Conservation (phyloP, 2,329 filamentous ascomycete genomes). For the Boeremia lycopersici region DNA sequence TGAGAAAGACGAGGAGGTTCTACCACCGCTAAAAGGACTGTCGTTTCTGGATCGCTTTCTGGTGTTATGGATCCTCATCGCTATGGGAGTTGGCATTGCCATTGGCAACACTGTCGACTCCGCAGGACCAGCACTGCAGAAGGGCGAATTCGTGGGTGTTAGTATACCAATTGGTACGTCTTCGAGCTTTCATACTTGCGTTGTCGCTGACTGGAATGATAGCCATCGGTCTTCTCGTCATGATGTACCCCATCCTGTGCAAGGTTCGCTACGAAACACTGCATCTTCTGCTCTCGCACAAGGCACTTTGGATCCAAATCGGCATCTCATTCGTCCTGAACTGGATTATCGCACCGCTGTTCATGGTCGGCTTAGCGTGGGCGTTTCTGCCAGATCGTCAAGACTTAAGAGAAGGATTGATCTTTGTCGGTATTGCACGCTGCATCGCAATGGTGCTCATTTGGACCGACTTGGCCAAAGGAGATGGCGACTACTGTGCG, state of each 20-base stretch:
- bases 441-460: constrained; percentile 91
- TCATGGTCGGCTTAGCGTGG: constrained; percentile 80
- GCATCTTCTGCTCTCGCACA: constrained; percentile 67
- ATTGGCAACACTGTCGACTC: constrained; percentile 75
- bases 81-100: constrained; percentile 77
- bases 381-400: constrained; percentile 54
- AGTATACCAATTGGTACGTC: constrained; percentile 68
- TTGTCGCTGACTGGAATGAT: constrained; percentile 2
- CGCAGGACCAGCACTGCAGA: constrained; percentile 67
- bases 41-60: constrained; percentile 54
- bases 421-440: constrained; percentile 81
- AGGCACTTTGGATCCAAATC: constrained; percentile 78
- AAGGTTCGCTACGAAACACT: constrained; percentile 81
- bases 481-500: constrained; percentile 82
- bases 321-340: constrained; percentile 77
- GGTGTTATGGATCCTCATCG: constrained; percentile 72
- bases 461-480: constrained; percentile 78
- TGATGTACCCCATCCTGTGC: constrained; percentile 95
- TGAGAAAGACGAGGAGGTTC: not conserved
- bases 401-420: constrained; percentile 66
- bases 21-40: constrained; percentile 48
- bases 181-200: not conserved
- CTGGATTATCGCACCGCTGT: constrained; percentile 80
- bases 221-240: constrained; percentile 82
- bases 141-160: constrained; percentile 74